Conservation (phyloP, 2,329 filamentous ascomycete species). For the Pseudogymnoascus sp. region DNA sequence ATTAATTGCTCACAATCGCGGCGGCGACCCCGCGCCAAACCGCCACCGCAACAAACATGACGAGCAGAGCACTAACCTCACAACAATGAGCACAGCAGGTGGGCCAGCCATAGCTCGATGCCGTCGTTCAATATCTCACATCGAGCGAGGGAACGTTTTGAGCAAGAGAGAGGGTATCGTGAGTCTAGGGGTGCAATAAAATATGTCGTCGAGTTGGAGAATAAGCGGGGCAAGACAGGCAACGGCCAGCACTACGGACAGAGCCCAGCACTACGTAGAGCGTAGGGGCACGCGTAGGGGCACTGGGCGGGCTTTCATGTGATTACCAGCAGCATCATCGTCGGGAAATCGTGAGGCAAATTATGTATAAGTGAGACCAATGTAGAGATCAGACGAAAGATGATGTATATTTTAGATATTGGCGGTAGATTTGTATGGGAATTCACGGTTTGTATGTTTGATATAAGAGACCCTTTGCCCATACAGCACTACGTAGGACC, state of each 20-base stretch:
- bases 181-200: background rate
- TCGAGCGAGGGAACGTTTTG: background rate
- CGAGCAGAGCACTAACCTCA: slow-evolving; percentile 33
- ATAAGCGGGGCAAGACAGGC: background rate
- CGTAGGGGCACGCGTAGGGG: too few species aligned
- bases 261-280: background rate
- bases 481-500: background rate
- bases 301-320: background rate
- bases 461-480: background rate
- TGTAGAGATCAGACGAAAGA: background rate
- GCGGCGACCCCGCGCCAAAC: background rate
- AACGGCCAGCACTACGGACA: background rate
- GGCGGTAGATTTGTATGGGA: background rate
- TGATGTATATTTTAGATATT: background rate
- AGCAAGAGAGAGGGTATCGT: background rate
- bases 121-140: slow-evolving; percentile 1
- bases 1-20: background rate
- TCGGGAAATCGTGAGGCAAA: background rate
- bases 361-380: background rate
- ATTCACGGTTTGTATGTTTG: background rate
- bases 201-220: slow-evolving; percentile 1
- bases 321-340: background rate
- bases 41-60: background rate
- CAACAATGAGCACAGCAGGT: slow-evolving; percentile 43
- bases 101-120: slow-evolving; percentile 36